Conservation (phyloP, 2,329 filamentous ascomycete genomes). For the Aspergillus sp. region DNA sequence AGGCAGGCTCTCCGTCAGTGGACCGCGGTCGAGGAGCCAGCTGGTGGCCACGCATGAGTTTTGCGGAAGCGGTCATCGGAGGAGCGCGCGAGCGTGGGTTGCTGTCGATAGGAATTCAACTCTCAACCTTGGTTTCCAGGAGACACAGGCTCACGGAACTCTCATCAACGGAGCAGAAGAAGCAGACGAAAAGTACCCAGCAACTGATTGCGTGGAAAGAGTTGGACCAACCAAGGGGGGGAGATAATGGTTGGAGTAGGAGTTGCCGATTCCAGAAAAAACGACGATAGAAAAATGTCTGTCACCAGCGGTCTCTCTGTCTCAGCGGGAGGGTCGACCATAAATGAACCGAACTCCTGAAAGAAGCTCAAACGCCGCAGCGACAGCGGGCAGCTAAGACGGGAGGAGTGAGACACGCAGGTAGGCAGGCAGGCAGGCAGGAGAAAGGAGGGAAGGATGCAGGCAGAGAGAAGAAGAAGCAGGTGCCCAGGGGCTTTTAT, state of each 20-base stretch:
- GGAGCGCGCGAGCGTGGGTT: too few relatives aligned
- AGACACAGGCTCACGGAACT: neutral
- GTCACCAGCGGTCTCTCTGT: neutral
- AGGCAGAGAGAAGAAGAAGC: conserved; percentile 8
- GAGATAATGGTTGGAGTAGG: neutral
- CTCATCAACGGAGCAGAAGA: neutral
- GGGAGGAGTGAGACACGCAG: neutral
- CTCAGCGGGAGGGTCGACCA: neutral
- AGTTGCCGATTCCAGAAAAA: neutral
- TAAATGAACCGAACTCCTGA: conserved; percentile 3
- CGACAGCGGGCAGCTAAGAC: neutral
- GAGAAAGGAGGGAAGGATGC: conserved; percentile 9
- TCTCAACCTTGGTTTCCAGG: neutral
- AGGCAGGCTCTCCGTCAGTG: conserved; percentile 12
- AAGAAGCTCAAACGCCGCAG: conserved; percentile 7
- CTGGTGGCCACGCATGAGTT: conserved; percentile 13
- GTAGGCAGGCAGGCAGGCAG: conserved; percentile 1
- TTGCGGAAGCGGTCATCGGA: conserved; percentile 4
- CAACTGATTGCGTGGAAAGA: neutral
- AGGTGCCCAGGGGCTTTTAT: neutral
- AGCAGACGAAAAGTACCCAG: neutral
- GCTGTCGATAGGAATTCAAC: too few relatives aligned
- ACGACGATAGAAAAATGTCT: neutral
- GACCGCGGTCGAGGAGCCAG: conserved; percentile 25
- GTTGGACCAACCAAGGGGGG: neutral